Evolutionary conservation across 106 monocot species (phyloP).

Genomic region (Phalaenopsis equestris): DNA sequence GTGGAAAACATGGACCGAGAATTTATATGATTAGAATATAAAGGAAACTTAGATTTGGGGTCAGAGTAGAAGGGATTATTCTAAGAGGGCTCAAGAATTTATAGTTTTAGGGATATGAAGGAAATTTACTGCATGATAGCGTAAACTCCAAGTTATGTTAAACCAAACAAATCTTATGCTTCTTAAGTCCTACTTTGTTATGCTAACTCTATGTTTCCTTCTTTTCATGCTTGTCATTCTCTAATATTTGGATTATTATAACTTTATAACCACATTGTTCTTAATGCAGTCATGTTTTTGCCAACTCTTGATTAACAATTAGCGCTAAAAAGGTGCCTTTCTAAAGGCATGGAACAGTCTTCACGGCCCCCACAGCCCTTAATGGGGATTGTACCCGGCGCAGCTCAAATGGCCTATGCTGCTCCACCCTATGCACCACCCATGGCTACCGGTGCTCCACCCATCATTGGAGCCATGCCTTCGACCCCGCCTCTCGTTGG

Average conservation of each 20-base stretch:
- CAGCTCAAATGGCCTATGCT: conserved; percentile 24
- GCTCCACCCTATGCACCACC: conserved; percentile 16
- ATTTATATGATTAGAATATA: too few species aligned
- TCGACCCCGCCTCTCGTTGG: neutral
- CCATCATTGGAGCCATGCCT: conserved; percentile 3
- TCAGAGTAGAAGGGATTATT: too few species aligned
- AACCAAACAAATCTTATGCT: too few species aligned
- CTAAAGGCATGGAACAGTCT: conserved; percentile 16
- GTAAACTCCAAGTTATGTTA: too few species aligned
- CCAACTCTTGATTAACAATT: neutral
- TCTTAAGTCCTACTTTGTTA: too few species aligned
- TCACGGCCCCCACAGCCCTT: conserved; percentile 14
- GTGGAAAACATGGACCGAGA: too few species aligned
- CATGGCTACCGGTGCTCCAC: conserved; percentile 13
- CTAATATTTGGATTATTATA: neutral
- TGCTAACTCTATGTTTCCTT: neutral
- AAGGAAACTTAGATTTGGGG: too few species aligned
- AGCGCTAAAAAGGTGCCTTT: neutral
- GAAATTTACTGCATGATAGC: too few species aligned
- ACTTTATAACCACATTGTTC: neutral
- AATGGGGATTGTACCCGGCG: conserved; percentile 10
- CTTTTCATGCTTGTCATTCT: neutral
- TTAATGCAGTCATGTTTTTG: conserved; percentile 1
- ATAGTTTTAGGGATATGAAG: too few species aligned
- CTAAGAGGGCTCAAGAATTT: too few species aligned